Base-by-base conservation (phyloP, 1,284 basidiomycete species). In the Ceratobasidium sp. region DNA sequence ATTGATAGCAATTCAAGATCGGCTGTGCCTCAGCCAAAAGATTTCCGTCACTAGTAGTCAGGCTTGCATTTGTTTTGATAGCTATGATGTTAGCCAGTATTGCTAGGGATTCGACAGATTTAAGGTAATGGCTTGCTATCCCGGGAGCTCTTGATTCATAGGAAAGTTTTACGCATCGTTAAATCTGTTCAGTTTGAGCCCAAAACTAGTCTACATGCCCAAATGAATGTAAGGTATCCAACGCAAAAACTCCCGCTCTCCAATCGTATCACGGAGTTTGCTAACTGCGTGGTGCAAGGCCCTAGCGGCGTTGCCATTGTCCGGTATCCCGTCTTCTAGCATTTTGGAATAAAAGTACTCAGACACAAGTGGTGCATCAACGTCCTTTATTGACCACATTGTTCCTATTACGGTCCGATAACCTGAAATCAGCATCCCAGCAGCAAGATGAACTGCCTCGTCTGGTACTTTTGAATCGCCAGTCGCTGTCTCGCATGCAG, bases 381-480 rank as follows among this genome's bases (percentile, higher is more conserved):
- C 28, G 14, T 71, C 69, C 14, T 23, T 30, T 34, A 71, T 71
- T 18, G 69, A 46, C 53, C 57, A 71, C 53, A 60, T 58, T 45
- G 69, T 71, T 12, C 36, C 69, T 12, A 71, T 58, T 18, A 58
- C 69, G n/a, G 23, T 60, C 32, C 26, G 39, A 28, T 43, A 70
- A 9, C 65, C 65, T 14, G 50, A 8, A n/a, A 58, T 21, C 36
- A 55, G 52, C 46, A 70, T 55, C 23, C 50, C 65, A 39, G 65
- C 65, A 3, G 65, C 50, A 4, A 70, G 32, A 39, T 53, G 46
- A n/a, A 70, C 41, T 2, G 32, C 34, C 26, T 70, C 65, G 26
- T 70, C 48, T 3, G 48, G 46, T 3, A 53, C 8, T 1, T 30
- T 8, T n/a, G 18, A 3, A 23, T 53, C 65, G n/a, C 65, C 46